Conservation (phyloP, 345 rosid genomes). For the Cardamine occulta region DNA sequence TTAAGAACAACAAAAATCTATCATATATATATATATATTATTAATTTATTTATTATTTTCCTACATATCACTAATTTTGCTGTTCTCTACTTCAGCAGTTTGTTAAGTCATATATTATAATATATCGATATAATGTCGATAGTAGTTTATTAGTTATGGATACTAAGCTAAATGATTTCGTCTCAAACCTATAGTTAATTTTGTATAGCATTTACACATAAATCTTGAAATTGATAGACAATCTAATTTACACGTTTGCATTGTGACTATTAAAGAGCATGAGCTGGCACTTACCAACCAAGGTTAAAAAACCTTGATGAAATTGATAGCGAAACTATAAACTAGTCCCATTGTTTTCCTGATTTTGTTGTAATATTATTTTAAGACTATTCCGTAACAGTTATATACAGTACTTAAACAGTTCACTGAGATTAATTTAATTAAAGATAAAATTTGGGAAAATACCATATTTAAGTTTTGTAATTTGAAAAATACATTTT, state of each 20-base stretch:
- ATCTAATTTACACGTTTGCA: neutral
- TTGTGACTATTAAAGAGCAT: conserved; percentile 30
- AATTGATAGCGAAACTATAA: conserved; percentile 20
- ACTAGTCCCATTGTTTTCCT: neutral
- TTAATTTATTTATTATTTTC: neutral
- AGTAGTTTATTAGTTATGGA: conserved; percentile 10
- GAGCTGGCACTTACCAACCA: conserved; percentile 68
- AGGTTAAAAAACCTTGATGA: conserved; percentile 21
- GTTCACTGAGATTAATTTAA: neutral
- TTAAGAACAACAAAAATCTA: no score
- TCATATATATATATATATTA: neutral
- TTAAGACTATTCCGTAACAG: conserved; percentile 26
- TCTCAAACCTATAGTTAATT: neutral
- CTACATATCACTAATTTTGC: neutral
- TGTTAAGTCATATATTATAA: neutral
- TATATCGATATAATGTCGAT: conserved; percentile 11
- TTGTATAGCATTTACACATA: conserved; percentile 9
- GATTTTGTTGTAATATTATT: neutral
- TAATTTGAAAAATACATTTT: no score
- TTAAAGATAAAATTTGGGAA: no score
- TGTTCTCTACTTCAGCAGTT: neutral
- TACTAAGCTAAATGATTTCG: conserved; percentile 12
- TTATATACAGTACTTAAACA: conserved; percentile 11
- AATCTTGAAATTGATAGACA: neutral
- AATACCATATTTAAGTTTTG: no score